Percentiles rank a stretch among this genome's conserved stretches.
These are phyloP conservation scores for Pseudomassariella vexata DNA, from an alignment of 2,329 filamentous ascomycete species.

Conservation along the genomic window DNA sequence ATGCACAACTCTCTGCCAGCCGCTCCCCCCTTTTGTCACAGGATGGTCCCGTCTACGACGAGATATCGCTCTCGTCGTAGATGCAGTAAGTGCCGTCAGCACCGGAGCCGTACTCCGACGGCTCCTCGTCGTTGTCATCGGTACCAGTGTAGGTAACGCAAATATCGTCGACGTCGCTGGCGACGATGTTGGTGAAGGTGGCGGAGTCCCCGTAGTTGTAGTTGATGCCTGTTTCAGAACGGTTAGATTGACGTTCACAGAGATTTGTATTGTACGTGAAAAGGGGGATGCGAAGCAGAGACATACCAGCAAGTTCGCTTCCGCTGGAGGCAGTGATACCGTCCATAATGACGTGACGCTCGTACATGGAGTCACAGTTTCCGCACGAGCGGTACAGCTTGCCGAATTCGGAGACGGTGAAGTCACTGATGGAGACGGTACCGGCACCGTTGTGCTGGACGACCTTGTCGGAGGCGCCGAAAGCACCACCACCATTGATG, in stretches of 20 bases:
- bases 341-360: slow-evolving; percentile 23
- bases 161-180: slow-evolving; percentile 14
- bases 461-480: slow-evolving; percentile 17
- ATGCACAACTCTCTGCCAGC: too few relatives aligned
- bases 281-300: too few relatives aligned
- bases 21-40: too few relatives aligned
- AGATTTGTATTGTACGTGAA: too few relatives aligned
- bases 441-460: slow-evolving; percentile 11
- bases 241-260: too few relatives aligned
- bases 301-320: slow-evolving; percentile 16
- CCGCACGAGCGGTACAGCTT: slow-evolving; percentile 43
- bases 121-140: slow-evolving; percentile 14
- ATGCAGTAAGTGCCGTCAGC: slow-evolving; percentile 14
- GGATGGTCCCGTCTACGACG: too few relatives aligned
- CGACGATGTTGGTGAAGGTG: slow-evolving; percentile 14
- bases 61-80: slow-evolving; percentile 8
- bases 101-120: slow-evolving; percentile 12
- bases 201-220: slow-evolving; percentile 30
- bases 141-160: slow-evolving; percentile 16
- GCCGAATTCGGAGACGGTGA: slow-evolving; percentile 32
- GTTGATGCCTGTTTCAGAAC: too few relatives aligned
- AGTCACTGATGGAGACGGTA: slow-evolving; percentile 15
- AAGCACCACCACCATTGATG: slow-evolving; percentile 20
- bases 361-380: slow-evolving; percentile 29
- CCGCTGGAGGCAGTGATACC: slow-evolving; percentile 24